Percentiles rank a stretch among this genome's conserved stretches.
Evolutionary conservation across 2,329 filamentous ascomycete genomes (phyloP).

Genomic region (Pseudonectria foliicola): DNA sequence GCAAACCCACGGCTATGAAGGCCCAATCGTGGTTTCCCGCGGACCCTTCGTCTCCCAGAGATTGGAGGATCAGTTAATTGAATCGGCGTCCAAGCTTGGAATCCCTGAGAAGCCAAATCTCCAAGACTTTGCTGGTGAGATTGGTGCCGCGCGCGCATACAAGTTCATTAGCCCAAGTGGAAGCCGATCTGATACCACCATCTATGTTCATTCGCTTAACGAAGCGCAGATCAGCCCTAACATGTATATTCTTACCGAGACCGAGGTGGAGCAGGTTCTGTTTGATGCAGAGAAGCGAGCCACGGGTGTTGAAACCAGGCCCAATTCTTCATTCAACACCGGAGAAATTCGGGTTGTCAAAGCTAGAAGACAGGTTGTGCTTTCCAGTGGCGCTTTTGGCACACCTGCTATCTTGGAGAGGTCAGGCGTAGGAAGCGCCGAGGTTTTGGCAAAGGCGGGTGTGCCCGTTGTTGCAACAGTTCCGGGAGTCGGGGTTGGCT

Average conservation of each 20-base stretch:
- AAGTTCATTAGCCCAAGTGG: conserved; percentile 41
- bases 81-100: conserved; percentile 39
- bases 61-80: conserved; percentile 42
- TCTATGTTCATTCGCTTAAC: conserved; percentile 34
- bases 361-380: conserved; percentile 24
- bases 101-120: conserved; percentile 46
- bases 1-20: conserved; percentile 43
- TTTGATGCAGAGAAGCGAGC: conserved; percentile 46
- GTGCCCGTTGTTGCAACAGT: conserved; percentile 40
- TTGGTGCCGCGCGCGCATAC: conserved; percentile 23
- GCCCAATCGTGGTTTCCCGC: conserved; percentile 48
- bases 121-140: conserved; percentile 39
- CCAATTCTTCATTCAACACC: conserved; percentile 27
- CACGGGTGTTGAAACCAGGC: conserved; percentile 51
- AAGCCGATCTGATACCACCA: conserved; percentile 50
- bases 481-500: conserved; percentile 45
- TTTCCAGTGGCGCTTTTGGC: conserved; percentile 41
- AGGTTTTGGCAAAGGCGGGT: conserved; percentile 39
- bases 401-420: conserved; percentile 53
- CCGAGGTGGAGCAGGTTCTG: conserved; percentile 47
- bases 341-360: conserved; percentile 11
- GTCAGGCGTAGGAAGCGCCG: conserved; percentile 51
- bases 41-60: conserved; percentile 36
- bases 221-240: conserved; percentile 39
- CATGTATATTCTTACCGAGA: conserved; percentile 51